These are phyloP conservation scores for Thermoascus crustaceus DNA, from an alignment of 2,329 filamentous ascomycete genomes.

Conservation along the genomic window DNA sequence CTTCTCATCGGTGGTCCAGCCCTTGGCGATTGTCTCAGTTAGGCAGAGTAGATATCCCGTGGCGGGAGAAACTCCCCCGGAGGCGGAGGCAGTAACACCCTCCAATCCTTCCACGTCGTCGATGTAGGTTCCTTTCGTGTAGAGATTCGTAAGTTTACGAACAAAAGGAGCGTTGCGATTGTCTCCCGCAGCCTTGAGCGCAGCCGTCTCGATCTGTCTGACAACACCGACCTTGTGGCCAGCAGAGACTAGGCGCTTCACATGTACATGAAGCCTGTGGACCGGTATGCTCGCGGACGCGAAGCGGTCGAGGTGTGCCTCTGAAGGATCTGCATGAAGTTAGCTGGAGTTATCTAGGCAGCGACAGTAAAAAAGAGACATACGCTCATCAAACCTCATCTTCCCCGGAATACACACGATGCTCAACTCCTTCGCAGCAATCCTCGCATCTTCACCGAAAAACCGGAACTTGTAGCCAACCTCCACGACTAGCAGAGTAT, in stretches of 20 bases:
- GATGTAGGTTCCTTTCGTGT: slow-evolving; percentile 96
- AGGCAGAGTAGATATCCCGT: slow-evolving; percentile 90
- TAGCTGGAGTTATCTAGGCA: slow-evolving; percentile 14
- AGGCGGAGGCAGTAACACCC: slow-evolving; percentile 44
- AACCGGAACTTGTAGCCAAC: slow-evolving; percentile 98
- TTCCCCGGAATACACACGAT: slow-evolving; percentile 98
- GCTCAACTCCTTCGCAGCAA: slow-evolving; percentile 79
- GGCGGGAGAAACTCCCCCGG: slow-evolving; percentile 48
- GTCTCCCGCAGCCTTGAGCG: slow-evolving; percentile 87
- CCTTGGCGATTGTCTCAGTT: slow-evolving; percentile 73
- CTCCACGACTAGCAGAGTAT: slow-evolving; percentile 84
- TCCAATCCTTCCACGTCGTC: slow-evolving; percentile 83
- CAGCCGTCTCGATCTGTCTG: slow-evolving; percentile 87
- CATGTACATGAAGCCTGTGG: slow-evolving; percentile 83
- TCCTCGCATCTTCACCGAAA: slow-evolving; percentile 88
- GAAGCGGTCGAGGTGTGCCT: slow-evolving; percentile 85
- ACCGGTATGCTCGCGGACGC: slow-evolving; percentile 94
- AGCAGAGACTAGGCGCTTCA: slow-evolving; percentile 82
- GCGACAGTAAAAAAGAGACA: slow-evolving; percentile 19
- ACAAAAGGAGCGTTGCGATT: slow-evolving; percentile 90
- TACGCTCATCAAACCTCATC: slow-evolving; percentile 82
- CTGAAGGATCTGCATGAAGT: slow-evolving; percentile 58
- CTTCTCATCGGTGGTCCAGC: slow-evolving; percentile 80
- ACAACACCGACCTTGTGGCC: slow-evolving; percentile 96
- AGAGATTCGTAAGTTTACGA: slow-evolving; percentile 87